A percentile compares a stretch with the other conserved stretches of the same genome.
Conservation (phyloP, 768 basidiomycete species). For the Crassisporium funariophilum region DNA sequence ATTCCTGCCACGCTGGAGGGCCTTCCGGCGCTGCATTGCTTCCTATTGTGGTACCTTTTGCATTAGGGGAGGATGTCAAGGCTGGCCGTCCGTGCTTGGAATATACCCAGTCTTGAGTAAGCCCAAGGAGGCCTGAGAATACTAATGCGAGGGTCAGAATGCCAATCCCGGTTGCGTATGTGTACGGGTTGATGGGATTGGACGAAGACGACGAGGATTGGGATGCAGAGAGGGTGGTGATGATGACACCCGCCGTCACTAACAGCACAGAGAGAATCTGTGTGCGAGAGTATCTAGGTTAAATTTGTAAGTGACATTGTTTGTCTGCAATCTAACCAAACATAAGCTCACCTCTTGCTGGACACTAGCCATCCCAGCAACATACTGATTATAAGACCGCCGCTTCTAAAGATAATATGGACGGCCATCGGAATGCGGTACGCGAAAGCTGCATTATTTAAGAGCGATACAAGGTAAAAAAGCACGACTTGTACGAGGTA, state of each 20-base stretch:
- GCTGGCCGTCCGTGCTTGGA: constrained; percentile 36
- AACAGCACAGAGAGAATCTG: constrained; percentile 80
- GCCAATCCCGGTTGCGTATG: constrained; percentile 70
- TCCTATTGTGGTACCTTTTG: background rate
- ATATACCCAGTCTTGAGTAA: constrained; percentile 85
- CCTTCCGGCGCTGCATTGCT: constrained; percentile 8
- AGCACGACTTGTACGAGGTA: constrained; percentile 82
- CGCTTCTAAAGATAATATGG: constrained; percentile 93
- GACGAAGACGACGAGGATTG: constrained; percentile 28
- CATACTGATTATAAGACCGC: constrained; percentile 85
- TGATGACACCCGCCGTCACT: constrained; percentile 76
- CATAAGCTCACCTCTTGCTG: constrained; percentile 55
- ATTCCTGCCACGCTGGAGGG: constrained; percentile 73
- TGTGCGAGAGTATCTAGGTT: constrained; percentile 19
- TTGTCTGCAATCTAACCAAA: background rate
- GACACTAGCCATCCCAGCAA: constrained; percentile 70
- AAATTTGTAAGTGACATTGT: background rate
- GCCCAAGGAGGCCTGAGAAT: constrained; percentile 78
- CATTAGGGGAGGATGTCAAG: constrained; percentile 7
- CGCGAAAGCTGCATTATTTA: constrained; percentile 92
- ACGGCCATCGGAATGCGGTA: constrained; percentile 88
- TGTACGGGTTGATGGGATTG: constrained; percentile 27
- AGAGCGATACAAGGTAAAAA: constrained; percentile 75
- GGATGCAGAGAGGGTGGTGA: constrained; percentile 82
- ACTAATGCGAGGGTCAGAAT: constrained; percentile 79